A percentile compares a stretch with the other conserved stretches of the same genome.
Evolutionary conservation across 441 rosid species (phyloP).

Genomic region (Croton setiger): DNA sequence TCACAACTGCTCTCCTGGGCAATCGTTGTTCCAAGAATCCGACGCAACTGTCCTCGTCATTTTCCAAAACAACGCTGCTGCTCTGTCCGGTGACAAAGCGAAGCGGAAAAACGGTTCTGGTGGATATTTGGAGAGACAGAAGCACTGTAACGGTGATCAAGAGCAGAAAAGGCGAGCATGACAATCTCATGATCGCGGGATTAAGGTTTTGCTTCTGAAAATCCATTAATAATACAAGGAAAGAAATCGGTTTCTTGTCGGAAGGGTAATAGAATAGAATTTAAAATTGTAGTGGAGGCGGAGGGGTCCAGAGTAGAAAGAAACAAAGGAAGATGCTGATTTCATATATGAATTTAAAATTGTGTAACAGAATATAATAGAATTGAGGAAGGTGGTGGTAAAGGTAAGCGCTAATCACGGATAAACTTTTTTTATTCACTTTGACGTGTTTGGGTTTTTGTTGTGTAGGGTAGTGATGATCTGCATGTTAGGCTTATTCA

Average conservation of each 20-base stretch:
- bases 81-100: constrained; percentile 9
- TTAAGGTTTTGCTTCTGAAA: constrained; percentile 27
- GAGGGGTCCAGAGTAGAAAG: no score
- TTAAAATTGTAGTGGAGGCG: no score
- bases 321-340: no score
- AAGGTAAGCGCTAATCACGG: no score
- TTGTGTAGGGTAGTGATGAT: no score
- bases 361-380: no score
- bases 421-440: no score
- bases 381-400: no score
- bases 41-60: constrained; percentile 35
- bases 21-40: constrained; percentile 32
- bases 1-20: constrained; percentile 44
- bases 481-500: no score
- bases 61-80: neutral
- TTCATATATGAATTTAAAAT: no score
- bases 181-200: constrained; percentile 31
- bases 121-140: constrained; percentile 58
- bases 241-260: neutral
- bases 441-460: no score
- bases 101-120: constrained; percentile 35
- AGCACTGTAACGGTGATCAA: constrained; percentile 44
- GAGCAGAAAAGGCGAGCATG: constrained; percentile 49
- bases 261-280: neutral
- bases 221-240: constrained; percentile 57